Base-by-base conservation (phyloP, 768 basidiomycete genomes). In the Russula compacta region DNA sequence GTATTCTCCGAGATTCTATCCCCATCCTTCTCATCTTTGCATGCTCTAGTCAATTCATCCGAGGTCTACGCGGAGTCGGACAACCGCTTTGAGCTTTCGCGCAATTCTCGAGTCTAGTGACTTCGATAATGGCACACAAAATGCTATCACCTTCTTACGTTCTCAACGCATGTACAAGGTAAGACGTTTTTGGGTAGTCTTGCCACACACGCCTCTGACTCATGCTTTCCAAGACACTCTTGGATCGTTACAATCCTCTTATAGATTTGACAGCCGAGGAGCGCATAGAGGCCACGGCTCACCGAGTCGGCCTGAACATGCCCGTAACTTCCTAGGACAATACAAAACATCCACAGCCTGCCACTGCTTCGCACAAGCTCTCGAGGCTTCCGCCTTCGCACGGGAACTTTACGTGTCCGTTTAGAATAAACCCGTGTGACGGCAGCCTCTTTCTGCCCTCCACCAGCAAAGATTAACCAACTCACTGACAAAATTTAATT, bases 181-280 rank as follows among this genome's bases (percentile, higher is more conserved):
- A 52, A 69, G 77, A 29, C 36, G n/a, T 69, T 29, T 53, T 21
- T 32, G 12, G n/a, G 3, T 56, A 35, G 21, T 21, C 32, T 19
- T n/a, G 10, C 11, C 29, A 43, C 40, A 11, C 40, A 24, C 40
- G 46, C 42, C 29, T 32, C 24, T 32, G 8, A 21, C 49, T 14
- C 29, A 36, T 35, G 61, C 64, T 58, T 61, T 43, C 39, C 15
- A 68, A 97, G 94, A 76, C 76, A 21, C 75, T 97, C 51, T 72
- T 97, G 63, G 88, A 91, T 56, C 78, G 91, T 56, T 98, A 98
- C 75, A 95, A 94, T 71, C 93, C 94, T 0, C 75, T 88, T 17
- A 73, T 85, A 44, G 89, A 93, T 68, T 78, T 95, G 64, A 87
- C 91, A 0, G 75, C 79, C 6, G 84, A 92, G 66, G 92, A 95